Percentiles rank a stretch among this genome's conserved stretches.
Conservation (phyloP, 768 basidiomycete species). For the Mycena maculata region DNA sequence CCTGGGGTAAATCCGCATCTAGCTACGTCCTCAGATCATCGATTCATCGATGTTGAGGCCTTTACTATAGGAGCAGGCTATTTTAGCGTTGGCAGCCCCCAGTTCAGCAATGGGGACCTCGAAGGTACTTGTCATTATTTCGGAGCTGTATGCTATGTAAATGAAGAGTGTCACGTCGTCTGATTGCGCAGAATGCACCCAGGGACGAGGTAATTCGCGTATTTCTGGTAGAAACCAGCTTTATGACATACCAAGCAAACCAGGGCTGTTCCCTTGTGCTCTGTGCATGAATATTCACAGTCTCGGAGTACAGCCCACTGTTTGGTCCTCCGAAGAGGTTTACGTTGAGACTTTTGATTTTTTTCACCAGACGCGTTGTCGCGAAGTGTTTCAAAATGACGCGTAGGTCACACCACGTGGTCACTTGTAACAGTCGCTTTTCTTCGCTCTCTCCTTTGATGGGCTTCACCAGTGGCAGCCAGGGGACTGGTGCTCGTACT, state of each 20-base stretch:
- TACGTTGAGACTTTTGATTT: conserved; percentile 3
- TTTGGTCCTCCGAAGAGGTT: background rate
- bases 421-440: conserved; percentile 1
- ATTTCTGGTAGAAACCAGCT: background rate
- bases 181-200: background rate
- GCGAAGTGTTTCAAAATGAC: conserved; percentile 5
- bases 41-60: background rate
- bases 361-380: background rate
- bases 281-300: conserved; percentile 2
- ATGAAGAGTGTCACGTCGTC: too few relatives aligned
- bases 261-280: conserved; percentile 2
- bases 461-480: background rate
- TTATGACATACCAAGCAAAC: background rate
- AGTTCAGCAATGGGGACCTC: background rate
- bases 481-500: background rate
- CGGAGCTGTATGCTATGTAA: background rate
- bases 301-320: conserved; percentile 2
- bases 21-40: background rate
- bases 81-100: background rate
- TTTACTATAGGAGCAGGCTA: background rate
- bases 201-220: background rate
- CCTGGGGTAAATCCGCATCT: background rate
- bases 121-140: background rate
- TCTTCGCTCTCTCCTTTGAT: background rate
- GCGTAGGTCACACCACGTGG: conserved; percentile 6